Percentiles rank a stretch among this genome's conserved stretches.
phyloP scores from a whole-genome alignment of 441 rosid genomes.

The Biscutella laevigata region DNA sequence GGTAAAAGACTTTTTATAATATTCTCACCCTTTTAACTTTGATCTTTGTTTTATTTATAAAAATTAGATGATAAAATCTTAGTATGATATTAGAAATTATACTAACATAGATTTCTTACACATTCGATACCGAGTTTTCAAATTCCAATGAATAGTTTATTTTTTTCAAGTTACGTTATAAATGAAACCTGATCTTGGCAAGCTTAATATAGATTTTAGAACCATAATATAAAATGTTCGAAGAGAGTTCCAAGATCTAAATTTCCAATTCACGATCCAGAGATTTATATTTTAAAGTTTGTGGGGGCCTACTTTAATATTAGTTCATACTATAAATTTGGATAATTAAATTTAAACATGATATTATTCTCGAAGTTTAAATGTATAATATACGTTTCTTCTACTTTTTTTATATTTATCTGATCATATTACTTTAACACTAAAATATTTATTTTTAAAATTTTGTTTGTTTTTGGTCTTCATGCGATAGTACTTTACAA shows the following conservation, averaged over 20 bases:
- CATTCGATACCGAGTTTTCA: background rate
- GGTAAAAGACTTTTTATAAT: too few species aligned
- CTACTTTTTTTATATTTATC: background rate
- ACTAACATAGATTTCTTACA: background rate
- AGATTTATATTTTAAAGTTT: too few species aligned
- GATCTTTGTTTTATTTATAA: too few species aligned
- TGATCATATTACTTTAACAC: too few species aligned
- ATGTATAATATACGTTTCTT: background rate
- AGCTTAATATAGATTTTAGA: background rate
- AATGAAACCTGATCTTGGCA: background rate
- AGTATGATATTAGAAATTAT: background rate
- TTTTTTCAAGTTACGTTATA: background rate
- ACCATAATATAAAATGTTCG: background rate
- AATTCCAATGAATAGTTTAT: background rate
- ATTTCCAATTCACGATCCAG: background rate
- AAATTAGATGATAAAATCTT: too few species aligned
- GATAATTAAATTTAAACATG: background rate
- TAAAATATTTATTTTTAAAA: too few species aligned
- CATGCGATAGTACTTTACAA: slow-evolving; percentile 6
- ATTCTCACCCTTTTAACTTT: background rate
- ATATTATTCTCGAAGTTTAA: background rate
- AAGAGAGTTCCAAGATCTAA: slow-evolving; percentile 14
- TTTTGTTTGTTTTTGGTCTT: too few species aligned
- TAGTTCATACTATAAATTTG: too few species aligned
- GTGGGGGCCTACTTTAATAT: slow-evolving; percentile 15